Evolutionary conservation across 108 stramenopile genomes (phyloP).

Genomic region (Nitzschia putrida): DNA sequence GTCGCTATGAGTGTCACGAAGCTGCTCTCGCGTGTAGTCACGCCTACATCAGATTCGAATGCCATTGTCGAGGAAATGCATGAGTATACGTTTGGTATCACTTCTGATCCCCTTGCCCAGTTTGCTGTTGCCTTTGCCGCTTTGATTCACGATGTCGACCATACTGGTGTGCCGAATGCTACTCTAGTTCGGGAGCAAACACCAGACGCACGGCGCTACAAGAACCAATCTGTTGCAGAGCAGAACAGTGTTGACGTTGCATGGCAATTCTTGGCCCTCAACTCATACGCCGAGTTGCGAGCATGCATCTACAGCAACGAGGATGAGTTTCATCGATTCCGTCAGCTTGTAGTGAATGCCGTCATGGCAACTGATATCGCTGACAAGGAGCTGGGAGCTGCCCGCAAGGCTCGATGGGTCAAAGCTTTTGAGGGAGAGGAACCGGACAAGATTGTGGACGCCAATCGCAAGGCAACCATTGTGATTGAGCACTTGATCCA

Average conservation of each 20-base stretch:
- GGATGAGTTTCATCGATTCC: slow-evolving; percentile 25
- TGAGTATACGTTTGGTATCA: slow-evolving; percentile 9
- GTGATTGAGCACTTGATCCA: slow-evolving; percentile 47
- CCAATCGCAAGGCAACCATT: slow-evolving; percentile 28
- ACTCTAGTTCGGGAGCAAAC: not conserved
- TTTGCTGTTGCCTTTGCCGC: not conserved
- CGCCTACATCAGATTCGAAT: not conserved
- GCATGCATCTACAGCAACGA: slow-evolving; percentile 20
- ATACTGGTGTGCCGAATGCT: not conserved
- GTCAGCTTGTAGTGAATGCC: slow-evolving; percentile 31
- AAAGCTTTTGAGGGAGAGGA: not conserved
- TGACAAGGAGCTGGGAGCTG: slow-evolving; percentile 4
- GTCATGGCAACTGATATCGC: slow-evolving; percentile 43
- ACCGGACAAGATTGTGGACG: not conserved
- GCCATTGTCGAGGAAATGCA: not conserved
- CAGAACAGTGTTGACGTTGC: slow-evolving; percentile 5
- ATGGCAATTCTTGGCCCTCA: not conserved
- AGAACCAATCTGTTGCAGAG: slow-evolving; percentile 2
- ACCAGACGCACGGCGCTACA: not conserved
- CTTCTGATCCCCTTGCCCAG: slow-evolving; percentile 3
- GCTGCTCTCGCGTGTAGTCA: slow-evolving; percentile 1
- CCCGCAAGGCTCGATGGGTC: not conserved
- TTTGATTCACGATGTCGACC: slow-evolving; percentile 10
- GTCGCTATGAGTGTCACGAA: slow-evolving; percentile 17
- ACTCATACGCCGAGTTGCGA: not conserved